Evolutionary conservation across 805 yeast species (phyloP), one percentile per base, ranked within the genome.

Genomic region (Zygoascus ofunaensis): DNA sequence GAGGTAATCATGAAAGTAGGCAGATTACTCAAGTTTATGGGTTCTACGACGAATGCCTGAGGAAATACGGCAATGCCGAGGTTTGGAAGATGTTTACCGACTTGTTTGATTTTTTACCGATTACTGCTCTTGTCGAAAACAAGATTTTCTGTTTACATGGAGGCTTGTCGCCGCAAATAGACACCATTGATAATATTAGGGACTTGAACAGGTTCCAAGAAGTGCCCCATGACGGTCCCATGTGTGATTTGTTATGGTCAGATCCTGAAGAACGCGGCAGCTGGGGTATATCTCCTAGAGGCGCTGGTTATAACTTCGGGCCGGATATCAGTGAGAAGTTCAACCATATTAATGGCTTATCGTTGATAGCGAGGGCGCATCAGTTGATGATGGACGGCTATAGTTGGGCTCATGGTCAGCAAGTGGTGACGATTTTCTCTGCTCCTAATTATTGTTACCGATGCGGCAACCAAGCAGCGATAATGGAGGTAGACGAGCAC

Each of bases 241-340:
- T 89, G 96, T 87, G 96, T 68, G 97, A 89, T 62, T 72, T 89
- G 59, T 72, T 89, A 55, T 89, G 97, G 97, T 82, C 94, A 4
- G 97, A 89, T 64, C 97, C 97, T 17, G 97, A 89, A 64, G 96
- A 89, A 65, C 74, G 96, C 61, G 95, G 95, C 55, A 95, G 95
- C 58, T 89, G 97, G 97, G 97, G 96, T 51, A 87, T 89, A 55
- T 80, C 90, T 61, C 96, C 97, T 66, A 80, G 97, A 75, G 97
- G 97, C 72, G 97, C 97, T 51, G 97, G 97, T 65, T 89, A 85
- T 82, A 87, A 96, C 59, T 89, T 89, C 76, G 97, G 97, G 58
- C 95, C 84, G 71, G 96, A 89, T 72, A 87, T 89, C 60, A 76
- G 86, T 57, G 95, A 87, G 66, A 96, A 89, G 66, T 89, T 89